phyloP scores from a whole-genome alignment of 345 rosid species.

The Combretum micranthum region DNA sequence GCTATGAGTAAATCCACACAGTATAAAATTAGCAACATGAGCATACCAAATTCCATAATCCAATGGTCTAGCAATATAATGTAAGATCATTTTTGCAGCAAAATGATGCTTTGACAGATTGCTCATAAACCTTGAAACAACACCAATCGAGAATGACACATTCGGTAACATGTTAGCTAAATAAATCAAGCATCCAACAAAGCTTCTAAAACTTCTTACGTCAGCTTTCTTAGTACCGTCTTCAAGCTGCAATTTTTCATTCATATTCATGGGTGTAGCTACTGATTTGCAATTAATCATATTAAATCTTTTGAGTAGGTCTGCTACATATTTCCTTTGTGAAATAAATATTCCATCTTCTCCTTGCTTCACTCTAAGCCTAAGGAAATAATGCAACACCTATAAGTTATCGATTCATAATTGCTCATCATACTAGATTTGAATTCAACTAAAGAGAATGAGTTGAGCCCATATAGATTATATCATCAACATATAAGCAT shows the following conservation, averaged over 20 bases:
- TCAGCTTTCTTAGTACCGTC: neutral
- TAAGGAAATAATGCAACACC: neutral
- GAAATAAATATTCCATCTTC: neutral
- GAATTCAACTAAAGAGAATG: neutral
- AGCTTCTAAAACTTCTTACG: neutral
- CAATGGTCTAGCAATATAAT: neutral
- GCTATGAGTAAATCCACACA: neutral
- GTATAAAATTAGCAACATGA: no score
- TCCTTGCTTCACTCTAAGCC: neutral
- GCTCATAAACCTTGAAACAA: slow-evolving; percentile 5
- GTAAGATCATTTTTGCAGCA: slow-evolving; percentile 3
- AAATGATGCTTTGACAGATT: neutral
- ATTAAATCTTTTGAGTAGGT: neutral
- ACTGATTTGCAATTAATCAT: neutral
- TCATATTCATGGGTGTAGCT: neutral
- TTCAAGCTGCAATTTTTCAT: neutral
- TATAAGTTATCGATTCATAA: neutral
- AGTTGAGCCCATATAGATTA: neutral
- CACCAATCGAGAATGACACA: neutral
- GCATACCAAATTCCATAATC: slow-evolving; percentile 3
- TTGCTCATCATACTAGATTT: neutral
- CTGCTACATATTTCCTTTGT: neutral
- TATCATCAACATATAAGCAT: neutral
- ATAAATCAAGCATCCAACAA: neutral
- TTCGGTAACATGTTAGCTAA: neutral